Base-by-base conservation (phyloP, 495 filamentous ascomycete genomes). In the Daldinia grandis region DNA sequence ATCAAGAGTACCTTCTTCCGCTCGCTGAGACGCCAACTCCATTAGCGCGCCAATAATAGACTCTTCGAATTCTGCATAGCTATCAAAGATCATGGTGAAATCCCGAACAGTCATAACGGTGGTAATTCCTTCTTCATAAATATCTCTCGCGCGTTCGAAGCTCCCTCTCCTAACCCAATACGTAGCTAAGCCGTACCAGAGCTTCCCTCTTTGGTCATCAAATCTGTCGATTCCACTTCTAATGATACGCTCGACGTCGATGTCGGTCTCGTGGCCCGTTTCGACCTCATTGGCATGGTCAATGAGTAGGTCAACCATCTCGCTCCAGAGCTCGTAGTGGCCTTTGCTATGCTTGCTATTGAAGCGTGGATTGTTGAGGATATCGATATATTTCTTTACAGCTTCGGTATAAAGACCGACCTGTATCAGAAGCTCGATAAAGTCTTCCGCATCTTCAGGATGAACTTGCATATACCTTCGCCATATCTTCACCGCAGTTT, bases 101-200 rank as follows among this genome's bases (percentile, higher is more conserved):
- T 99, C 96, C 57, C 96, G 88, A n/a, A 98, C 93, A 4, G 96
- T 99, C 95, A 98, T 97, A 62, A 98, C 96, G 1, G 95, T 98
- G 28, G 92, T 97, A 68, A 98, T 93, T 50, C 94, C 96, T 80
- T 98, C 94, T 80, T 99, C 96, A 71, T 97, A 98, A 21, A 97
- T 85, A 80, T 99, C 95, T 69, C 95, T 83, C 0, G 95, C 94
- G 21, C 82, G 78, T 78, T 99, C 96, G 75, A 97, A 98, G 70
- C 92, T 92, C 31, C 93, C 94, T 74, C 88, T 91, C 15, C 91
- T 94, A 76, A 95, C 97, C 93, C 94, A 98, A 78, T 99, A 99
- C 12, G 95, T 96, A 40, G 95, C 96, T 54, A 99, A 79, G 19
- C 94, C 94, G 57, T 91, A 93, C 95, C 96, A 98, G n/a, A 99